A percentile compares a stretch with the other conserved stretches of the same genome.
Conservation (phyloP, 1,284 basidiomycete species). For the Hypsizygus ulmarius region DNA sequence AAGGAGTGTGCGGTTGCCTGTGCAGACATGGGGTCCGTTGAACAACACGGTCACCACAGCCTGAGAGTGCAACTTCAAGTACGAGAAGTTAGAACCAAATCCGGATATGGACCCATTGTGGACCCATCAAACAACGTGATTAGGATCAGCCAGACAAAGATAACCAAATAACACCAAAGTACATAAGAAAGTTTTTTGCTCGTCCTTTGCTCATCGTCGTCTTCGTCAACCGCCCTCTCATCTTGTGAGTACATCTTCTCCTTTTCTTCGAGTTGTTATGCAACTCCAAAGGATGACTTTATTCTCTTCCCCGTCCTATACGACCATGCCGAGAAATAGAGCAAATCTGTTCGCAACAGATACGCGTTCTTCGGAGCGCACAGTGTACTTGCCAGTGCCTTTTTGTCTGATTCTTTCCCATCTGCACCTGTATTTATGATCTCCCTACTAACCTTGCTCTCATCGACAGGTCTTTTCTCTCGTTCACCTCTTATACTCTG, state of each 20-base stretch:
- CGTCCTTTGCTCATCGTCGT: not conserved
- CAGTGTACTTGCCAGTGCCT: slow-evolving; percentile 83
- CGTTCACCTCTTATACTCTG: not conserved
- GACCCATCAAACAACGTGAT: slow-evolving; percentile 9
- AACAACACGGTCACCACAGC: too few relatives aligned
- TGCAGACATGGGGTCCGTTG: slow-evolving; percentile 23
- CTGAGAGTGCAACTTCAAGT: too few relatives aligned
- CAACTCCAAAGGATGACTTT: slow-evolving; percentile 54
- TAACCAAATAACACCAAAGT: too few relatives aligned
- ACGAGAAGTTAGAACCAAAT: too few relatives aligned
- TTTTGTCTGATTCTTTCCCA: slow-evolving; percentile 59
- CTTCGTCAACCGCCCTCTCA: too few relatives aligned
- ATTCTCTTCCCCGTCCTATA: slow-evolving; percentile 85
- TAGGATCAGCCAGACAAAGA: not conserved
- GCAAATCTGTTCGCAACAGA: slow-evolving; percentile 70
- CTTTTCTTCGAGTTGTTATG: not conserved
- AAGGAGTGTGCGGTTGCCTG: slow-evolving; percentile 64
- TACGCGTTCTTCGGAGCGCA: slow-evolving; percentile 56
- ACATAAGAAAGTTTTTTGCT: not conserved
- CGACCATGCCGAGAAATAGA: slow-evolving; percentile 76
- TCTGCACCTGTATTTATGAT: slow-evolving; percentile 1
- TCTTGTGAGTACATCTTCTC: slow-evolving; percentile 2
- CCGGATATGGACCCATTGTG: slow-evolving; percentile 6
- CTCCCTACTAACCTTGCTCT: too few relatives aligned
- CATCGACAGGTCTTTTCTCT: too few relatives aligned